A percentile compares a stretch with the other conserved stretches of the same genome.
These are phyloP conservation scores for Pseudocercospora eumusae DNA, from an alignment of 2,329 filamentous ascomycete species.

Conservation along the genomic window DNA sequence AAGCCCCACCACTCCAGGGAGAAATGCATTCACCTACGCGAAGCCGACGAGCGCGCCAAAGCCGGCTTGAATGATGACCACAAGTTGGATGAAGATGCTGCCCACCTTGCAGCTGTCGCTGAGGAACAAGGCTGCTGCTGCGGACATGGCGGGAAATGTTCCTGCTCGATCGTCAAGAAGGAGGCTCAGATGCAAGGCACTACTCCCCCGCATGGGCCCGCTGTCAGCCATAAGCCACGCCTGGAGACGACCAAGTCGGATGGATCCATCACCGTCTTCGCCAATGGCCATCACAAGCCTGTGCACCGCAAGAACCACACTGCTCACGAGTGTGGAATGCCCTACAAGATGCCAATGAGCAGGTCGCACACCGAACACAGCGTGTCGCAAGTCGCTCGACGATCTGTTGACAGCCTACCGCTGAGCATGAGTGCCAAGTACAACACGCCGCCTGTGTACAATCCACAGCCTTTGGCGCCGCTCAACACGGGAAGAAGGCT, in stretches of 20 bases:
- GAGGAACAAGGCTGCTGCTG: conserved; percentile 54
- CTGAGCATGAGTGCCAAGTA: conserved; percentile 26
- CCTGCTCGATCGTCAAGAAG: conserved; percentile 60
- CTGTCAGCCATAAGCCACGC: conserved; percentile 55
- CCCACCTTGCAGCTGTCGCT: conserved; percentile 37
- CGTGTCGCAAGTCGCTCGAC: conserved; percentile 46
- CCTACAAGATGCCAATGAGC: conserved; percentile 65
- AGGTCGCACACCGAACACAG: conserved; percentile 54
- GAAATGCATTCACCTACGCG: conserved; percentile 48
- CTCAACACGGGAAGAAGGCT: conserved; percentile 29
- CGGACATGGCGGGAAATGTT: conserved; percentile 60
- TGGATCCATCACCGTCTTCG: conserved; percentile 60
- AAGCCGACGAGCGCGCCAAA: conserved; percentile 41
- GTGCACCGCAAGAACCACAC: conserved; percentile 65
- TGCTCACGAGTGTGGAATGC: conserved; percentile 62
- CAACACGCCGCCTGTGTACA: conserved; percentile 16
- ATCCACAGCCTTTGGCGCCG: conserved; percentile 18
- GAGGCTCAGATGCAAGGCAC: conserved; percentile 43
- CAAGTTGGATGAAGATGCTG: conserved; percentile 27
- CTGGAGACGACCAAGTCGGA: conserved; percentile 61
- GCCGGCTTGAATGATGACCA: conserved; percentile 33
- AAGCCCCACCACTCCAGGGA: conserved; percentile 67
- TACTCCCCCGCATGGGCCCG: conserved; percentile 40
- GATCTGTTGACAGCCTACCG: conserved; percentile 56
- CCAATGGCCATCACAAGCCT: conserved; percentile 66